Conservation (phyloP, 208 protist species). For the Kentomonas sorsogonicus region DNA sequence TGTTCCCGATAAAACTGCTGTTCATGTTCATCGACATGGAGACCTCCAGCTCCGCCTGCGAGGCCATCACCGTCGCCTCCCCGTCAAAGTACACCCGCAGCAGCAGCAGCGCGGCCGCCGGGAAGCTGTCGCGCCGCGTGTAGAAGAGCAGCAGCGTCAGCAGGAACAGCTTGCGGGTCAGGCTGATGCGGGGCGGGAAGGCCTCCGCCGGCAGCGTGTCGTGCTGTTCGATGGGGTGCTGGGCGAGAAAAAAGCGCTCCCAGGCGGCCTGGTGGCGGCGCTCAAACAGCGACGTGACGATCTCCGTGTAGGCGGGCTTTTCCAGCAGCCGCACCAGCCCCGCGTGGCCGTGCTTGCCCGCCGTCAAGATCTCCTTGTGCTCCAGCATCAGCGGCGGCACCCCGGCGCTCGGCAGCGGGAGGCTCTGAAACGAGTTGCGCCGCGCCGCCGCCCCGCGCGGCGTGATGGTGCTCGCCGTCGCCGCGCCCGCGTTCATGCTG, state of each 20-base stretch:
- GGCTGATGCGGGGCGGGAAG: constrained; percentile 28
- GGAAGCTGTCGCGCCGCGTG: constrained; percentile 73
- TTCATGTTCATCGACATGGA: neutral
- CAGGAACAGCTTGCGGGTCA: constrained; percentile 47
- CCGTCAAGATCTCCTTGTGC: constrained; percentile 18
- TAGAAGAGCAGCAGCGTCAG: constrained; percentile 63
- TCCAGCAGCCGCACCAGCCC: constrained; percentile 41
- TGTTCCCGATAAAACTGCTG: neutral
- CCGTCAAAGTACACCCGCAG: constrained; percentile 68
- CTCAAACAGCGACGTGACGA: constrained; percentile 52
- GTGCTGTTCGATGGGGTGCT: constrained; percentile 27
- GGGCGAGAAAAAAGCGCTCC: constrained; percentile 44
- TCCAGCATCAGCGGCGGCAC: constrained; percentile 23
- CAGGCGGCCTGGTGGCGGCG: constrained; percentile 30
- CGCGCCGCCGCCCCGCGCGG: neutral
- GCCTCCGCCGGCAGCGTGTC: constrained; percentile 28
- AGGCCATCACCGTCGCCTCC: constrained; percentile 14
- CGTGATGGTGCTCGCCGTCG: neutral
- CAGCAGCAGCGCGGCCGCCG: constrained; percentile 43
- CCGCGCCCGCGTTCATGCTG: constrained; percentile 13
- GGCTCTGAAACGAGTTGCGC: neutral
- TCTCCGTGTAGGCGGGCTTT: constrained; percentile 50
- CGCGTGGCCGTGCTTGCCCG: constrained; percentile 21
- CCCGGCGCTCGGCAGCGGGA: neutral
- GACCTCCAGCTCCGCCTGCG: neutral